Base-by-base conservation (phyloP, 2,329 filamentous ascomycete genomes). In the Fusarium robinianum region DNA sequence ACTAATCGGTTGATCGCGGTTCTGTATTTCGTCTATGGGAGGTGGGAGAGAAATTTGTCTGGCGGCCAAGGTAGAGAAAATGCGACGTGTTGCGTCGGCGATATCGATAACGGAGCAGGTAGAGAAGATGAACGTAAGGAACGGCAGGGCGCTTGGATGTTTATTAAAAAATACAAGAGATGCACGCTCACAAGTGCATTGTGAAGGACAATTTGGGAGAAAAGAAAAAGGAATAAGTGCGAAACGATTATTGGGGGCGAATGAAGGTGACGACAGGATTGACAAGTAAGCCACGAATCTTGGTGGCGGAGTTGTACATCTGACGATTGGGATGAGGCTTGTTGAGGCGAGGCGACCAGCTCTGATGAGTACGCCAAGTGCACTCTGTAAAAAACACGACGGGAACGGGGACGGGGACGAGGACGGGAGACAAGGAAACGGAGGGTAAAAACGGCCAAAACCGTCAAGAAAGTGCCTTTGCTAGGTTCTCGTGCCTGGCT, bases 271-370 rank as follows among this genome's bases (percentile, higher is more conserved):
- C 53, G 53, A 59, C 27, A 32, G 22, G 51, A 46, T 55, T 52
- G 47, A 52, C 34, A 51, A 49, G 46, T 49, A 54, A 61, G 58
- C 49, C 58, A 60, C 58, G 58, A 62, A 44, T 48, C 50, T 50
- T 49, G 40, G 58, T 62, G 58, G 58, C 58, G 58, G 58, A 62
- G 58, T 50, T 55, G 49, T n/a, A 34, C 46, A 60, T 60, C 55
- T 60, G 58, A 54, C 51, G 58, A 55, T 57, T 49, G 43, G 48
- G 48, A 57, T 60, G 58, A 56, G 58, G 56, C 58, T 60, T 56
- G 58, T 54, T 60, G 53, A 61, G 54, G 51, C 46, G 46, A 48
- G 51, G 51, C 50, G 53, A 47, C 55, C 35, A 22, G 46, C 53
- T 49, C 55, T 54, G 46, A 46, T 42, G 35, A 25, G 16, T 19